Conservation (phyloP, 768 basidiomycete genomes). For the Xerocomus potaroensis region DNA sequence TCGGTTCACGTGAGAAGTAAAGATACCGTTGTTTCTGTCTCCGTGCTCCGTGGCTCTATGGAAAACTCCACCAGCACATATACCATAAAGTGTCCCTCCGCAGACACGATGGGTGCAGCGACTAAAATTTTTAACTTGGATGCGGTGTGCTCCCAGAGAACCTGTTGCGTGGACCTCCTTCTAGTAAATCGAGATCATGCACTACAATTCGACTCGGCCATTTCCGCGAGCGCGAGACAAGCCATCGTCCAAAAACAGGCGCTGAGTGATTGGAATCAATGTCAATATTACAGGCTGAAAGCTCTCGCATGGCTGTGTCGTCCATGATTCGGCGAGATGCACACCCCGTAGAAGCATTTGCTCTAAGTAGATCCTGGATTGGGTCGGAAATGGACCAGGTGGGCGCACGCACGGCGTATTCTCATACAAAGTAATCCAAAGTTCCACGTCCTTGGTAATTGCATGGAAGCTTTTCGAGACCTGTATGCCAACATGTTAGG, state of each 20-base stretch:
- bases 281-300: neutral
- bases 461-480: conserved; percentile 3
- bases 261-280: neutral
- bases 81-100: neutral
- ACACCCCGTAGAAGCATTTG: neutral
- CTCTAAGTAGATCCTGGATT: neutral
- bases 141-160: neutral
- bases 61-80: neutral
- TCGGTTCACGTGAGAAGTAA: too few species aligned
- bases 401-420: neutral
- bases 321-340: conserved; percentile 2
- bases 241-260: conserved; percentile 4
- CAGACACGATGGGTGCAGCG: neutral
- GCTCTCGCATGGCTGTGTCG: neutral
- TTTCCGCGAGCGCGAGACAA: neutral
- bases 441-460: neutral
- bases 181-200: neutral
- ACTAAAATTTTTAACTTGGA: neutral
- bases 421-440: conserved; percentile 3
- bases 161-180: neutral
- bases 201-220: neutral
- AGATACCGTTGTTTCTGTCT: too few species aligned
- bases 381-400: neutral
- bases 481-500: neutral
- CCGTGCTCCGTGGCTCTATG: too few species aligned